These are phyloP conservation scores for Penicillium cataractarum DNA, from an alignment of 495 filamentous ascomycete species.

Conservation along the genomic window DNA sequence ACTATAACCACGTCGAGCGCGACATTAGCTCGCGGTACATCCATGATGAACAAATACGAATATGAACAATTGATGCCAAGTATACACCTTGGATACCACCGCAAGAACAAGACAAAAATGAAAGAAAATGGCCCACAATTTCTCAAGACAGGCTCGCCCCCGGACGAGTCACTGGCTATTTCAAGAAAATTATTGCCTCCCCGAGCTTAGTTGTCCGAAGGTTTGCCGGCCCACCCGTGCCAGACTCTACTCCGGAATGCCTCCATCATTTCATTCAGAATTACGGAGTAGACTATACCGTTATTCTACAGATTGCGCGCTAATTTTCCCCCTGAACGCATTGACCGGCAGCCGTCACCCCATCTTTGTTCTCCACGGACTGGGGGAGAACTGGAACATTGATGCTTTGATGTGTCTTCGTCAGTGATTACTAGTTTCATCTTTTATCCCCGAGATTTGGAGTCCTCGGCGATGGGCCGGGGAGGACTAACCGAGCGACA, in stretches of 20 bases:
- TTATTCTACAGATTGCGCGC: background rate
- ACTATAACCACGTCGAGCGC: conserved; percentile 39
- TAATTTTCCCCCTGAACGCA: background rate
- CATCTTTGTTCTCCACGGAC: conserved; percentile 18
- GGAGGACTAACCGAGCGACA: background rate
- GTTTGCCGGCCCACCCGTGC: conserved; percentile 28
- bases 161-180: conserved; percentile 16
- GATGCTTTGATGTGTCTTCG: background rate
- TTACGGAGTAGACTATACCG: background rate
- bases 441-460: background rate
- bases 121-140: background rate
- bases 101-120: background rate
- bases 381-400: background rate
- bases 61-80: background rate
- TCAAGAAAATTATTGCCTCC: conserved; percentile 15
- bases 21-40: conserved; percentile 28
- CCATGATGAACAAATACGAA: conserved; percentile 21
- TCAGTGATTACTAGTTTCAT: background rate
- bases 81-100: background rate
- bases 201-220: conserved; percentile 12
- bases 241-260: conserved; percentile 11
- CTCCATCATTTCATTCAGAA: background rate
- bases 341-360: conserved; percentile 12
- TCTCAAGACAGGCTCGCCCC: background rate
- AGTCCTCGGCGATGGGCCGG: background rate